Conservation (phyloP, 176 grass and related monocot genomes). For the Triticum timopheevii region DNA sequence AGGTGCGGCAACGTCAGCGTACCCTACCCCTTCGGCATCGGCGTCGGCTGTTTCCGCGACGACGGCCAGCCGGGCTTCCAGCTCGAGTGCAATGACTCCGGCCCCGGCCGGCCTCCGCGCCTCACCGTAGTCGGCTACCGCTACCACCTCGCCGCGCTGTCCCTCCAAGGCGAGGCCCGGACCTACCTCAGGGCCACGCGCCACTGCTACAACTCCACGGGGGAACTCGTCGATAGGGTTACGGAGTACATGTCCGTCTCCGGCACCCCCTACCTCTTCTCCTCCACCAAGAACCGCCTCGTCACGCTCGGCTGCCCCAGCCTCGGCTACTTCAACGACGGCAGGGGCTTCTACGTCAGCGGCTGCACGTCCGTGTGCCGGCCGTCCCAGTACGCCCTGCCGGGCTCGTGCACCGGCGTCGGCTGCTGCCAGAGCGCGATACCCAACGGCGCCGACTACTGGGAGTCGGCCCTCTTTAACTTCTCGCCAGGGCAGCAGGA, state of each 20-base stretch:
- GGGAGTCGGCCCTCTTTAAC: neutral
- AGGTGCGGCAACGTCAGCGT: constrained; percentile 49
- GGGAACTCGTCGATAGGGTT: rapidly evolving
- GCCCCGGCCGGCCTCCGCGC: neutral
- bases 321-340: constrained; percentile 35
- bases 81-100: neutral
- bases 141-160: constrained; percentile 30
- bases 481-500: neutral
- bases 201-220: constrained; percentile 20
- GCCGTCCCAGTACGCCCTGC: neutral
- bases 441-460: neutral
- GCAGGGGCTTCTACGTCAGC: neutral
- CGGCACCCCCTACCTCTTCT: constrained; percentile 3
- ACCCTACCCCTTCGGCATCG: constrained; percentile 65
- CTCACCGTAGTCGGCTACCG: too few relatives aligned
- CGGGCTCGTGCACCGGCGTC: constrained; percentile 36
- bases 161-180: constrained; percentile 7
- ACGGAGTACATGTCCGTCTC: neutral
- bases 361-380: constrained; percentile 53
- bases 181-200: neutral
- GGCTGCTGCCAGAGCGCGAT: constrained; percentile 14
- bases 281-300: constrained; percentile 24
- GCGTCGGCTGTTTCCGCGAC: constrained; percentile 31
- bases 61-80: neutral
- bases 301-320: constrained; percentile 36